Base-by-base conservation (phyloP, 768 basidiomycete genomes). In the Boletellus ananiceps region DNA sequence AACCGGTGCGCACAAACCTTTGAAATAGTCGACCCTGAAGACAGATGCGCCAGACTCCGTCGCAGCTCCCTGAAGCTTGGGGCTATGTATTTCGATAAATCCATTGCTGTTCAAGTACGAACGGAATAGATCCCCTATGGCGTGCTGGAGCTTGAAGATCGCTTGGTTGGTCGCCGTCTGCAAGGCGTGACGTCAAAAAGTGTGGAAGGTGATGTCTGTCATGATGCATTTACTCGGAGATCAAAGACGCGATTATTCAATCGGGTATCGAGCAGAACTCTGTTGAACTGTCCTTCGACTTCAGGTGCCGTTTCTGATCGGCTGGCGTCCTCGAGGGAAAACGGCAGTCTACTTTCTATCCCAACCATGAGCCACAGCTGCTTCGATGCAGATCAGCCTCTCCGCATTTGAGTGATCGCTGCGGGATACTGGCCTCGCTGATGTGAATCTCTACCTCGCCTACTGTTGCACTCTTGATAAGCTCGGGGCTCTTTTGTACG, bases 11-110 rank as follows among this genome's bases (percentile, higher is more conserved):
- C 25, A n/a, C 47, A 43, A 16, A 49, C 94, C 91, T 78, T 96
- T 95, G 77, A 98, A 99, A 70, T 99, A 98, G 62, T 80, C 80
- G 39, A 98, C 96, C 75, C 94, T 93, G 80, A 98, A 99, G 34
- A 99, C 96, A 32, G 88, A 89, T 37, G 96, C 91, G 8, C 96
- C 96, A 12, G 87, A 90, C 71, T 98, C 96, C 2, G 96, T 98
- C 8, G 96, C 94, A 31, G 96, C 88, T 36, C 91, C 93, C 66
- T 97, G 93, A 2, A 99, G 77, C 72, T 98, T 99, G 5, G 96
- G 96, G 52, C 89, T 93, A 71, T 98, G 95, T 53, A 99, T 98
- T 70, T 98, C 95, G 45, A 81, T 82, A 66, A 98, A 98, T 18
- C 85, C 83, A 45, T 86, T 73, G 19, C 63, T 65, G 55, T 81